These are phyloP conservation scores for Omphalotus guepiniiformis DNA, from an alignment of 768 basidiomycete genomes.

Conservation along the genomic window DNA sequence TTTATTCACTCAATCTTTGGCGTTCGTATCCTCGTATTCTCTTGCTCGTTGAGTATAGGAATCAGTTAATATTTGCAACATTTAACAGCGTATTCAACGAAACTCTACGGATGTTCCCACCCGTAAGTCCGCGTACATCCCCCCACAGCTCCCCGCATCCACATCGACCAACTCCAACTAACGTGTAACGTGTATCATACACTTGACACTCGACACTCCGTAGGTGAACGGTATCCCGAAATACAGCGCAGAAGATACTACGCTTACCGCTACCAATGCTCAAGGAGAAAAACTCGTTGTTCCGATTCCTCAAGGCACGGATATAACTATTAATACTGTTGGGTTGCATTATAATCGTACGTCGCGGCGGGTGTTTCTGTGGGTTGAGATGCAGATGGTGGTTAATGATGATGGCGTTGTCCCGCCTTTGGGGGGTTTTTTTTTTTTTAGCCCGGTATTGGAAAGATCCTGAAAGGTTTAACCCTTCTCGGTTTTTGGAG, in stretches of 20 bases:
- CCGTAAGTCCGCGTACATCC: slow-evolving; percentile 26
- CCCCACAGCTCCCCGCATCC: neutral
- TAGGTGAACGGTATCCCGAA: slow-evolving; percentile 43
- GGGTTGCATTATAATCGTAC: slow-evolving; percentile 51
- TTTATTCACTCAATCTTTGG: slow-evolving; percentile 33
- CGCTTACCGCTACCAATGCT: slow-evolving; percentile 27
- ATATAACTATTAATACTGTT: slow-evolving; percentile 30
- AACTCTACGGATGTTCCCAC: slow-evolving; percentile 43
- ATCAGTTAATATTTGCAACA: neutral
- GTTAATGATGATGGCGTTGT: too few relatives aligned
- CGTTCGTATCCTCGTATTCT: slow-evolving; percentile 21
- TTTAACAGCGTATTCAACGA: slow-evolving; percentile 42
- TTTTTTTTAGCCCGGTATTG: slow-evolving; percentile 46
- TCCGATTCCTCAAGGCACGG: slow-evolving; percentile 39
- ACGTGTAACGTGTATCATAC: neutral
- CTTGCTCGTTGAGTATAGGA: neutral
- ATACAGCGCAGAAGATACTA: slow-evolving; percentile 41
- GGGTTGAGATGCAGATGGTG: neutral
- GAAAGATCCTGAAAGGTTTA: slow-evolving; percentile 47
- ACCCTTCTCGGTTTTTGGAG: slow-evolving; percentile 34
- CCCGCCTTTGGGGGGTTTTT: neutral
- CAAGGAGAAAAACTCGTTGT: slow-evolving; percentile 35
- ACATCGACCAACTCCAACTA: neutral
- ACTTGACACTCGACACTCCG: neutral
- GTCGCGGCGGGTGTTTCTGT: slow-evolving; percentile 8